A percentile compares a stretch with the other conserved stretches of the same genome.
These are phyloP conservation scores for Coleophoma cylindrospora DNA, from an alignment of 2,329 filamentous ascomycete genomes.

Conservation along the genomic window DNA sequence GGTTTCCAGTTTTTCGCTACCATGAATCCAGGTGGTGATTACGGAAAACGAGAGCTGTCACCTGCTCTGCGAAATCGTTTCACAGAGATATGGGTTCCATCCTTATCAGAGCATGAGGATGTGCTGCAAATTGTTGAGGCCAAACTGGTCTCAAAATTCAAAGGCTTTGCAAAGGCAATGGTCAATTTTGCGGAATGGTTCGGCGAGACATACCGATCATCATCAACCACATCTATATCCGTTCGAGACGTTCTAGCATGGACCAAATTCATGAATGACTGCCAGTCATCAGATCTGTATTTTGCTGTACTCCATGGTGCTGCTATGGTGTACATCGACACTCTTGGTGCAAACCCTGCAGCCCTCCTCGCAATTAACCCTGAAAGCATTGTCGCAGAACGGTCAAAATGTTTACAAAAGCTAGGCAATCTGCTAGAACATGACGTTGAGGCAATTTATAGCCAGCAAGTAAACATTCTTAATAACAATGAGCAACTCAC, in stretches of 20 bases:
- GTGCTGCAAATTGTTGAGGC: slow-evolving; percentile 79
- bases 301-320: slow-evolving; percentile 74
- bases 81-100: slow-evolving; percentile 97
- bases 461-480: slow-evolving; percentile 52
- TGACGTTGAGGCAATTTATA: slow-evolving; percentile 63
- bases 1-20: slow-evolving; percentile 96
- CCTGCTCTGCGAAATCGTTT: slow-evolving; percentile 93
- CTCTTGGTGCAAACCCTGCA: slow-evolving; percentile 89
- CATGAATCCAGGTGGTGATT: slow-evolving; percentile 98
- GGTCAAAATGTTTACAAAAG: slow-evolving; percentile 66
- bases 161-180: slow-evolving; percentile 60
- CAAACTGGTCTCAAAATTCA: slow-evolving; percentile 58
- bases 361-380: slow-evolving; percentile 72
- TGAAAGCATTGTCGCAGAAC: slow-evolving; percentile 65
- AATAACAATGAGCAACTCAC: slow-evolving; percentile 49
- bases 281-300: slow-evolving; percentile 32
- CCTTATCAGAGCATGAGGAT: slow-evolving; percentile 79
- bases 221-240: slow-evolving; percentile 72
- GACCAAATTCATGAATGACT: slow-evolving; percentile 83
- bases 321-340: slow-evolving; percentile 93
- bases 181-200: slow-evolving; percentile 93
- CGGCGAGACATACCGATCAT: slow-evolving; percentile 72
- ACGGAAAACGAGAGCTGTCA: slow-evolving; percentile 95
- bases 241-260: slow-evolving; percentile 90
- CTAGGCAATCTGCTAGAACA: slow-evolving; percentile 61